Base-by-base conservation (phyloP, 257 asterid genomes). In the Vinca minor region DNA sequence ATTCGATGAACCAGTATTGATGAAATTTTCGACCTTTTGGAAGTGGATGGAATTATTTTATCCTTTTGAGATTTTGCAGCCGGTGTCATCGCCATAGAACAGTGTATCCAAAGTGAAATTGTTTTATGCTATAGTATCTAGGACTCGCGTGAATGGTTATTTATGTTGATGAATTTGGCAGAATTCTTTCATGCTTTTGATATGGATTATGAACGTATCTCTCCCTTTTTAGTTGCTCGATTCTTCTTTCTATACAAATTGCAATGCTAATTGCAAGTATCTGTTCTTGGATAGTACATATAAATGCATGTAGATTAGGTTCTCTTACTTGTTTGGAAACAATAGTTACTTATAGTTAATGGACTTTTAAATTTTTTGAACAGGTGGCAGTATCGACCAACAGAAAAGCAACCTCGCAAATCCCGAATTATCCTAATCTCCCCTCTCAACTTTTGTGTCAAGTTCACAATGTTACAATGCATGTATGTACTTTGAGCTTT, bases 321-420 rank as follows among this genome's bases (percentile, higher is more conserved):
- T 31, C 36, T 56, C n/a, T 39, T 14, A 55, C 5, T 55, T 29
- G 25, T 36, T 55, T 15, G 13, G 18, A 10, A 12, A 31, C 15
- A 18, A 23, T 18, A 26, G n/a, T 13, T 20, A n/a, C 35, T 66
- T 55, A 20, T 32, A 25, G 52, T 69, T 77, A 20, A 68, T 73
- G 52, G 34, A 32, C 7, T 71, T 38, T 25, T 47, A 21, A 28
- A 60, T 64, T 45, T 23, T 6, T 69, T 68, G 69, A 45, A 71
- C 88, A 88, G 96, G 88, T 88, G 73, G 92, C 96, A n/a, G 92
- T 81, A 59, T 88, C 96, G 38, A 90, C 97, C 3, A 90, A 90
- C 67, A 76, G 95, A 72, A 69, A 90, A 35, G 87, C 97, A 31
- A 85, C 95, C 38, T 79, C 92, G 17, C 97, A 90, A 54, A 83